Base-by-base conservation (phyloP, 345 rosid species). In the Populus pruinosa region DNA sequence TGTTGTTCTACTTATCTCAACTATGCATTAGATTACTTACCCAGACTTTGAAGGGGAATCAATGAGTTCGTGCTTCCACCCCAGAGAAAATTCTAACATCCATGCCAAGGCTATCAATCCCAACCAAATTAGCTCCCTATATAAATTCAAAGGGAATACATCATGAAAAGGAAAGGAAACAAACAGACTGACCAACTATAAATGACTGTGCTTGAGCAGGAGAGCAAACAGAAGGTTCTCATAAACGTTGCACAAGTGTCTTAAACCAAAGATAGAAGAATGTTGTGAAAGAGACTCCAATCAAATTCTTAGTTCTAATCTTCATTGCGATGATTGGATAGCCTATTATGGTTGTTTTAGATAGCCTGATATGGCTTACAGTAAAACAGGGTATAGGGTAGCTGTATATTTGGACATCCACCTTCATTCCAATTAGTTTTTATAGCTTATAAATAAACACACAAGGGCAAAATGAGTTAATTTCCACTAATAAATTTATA, bases 101-200 rank as follows among this genome's bases (percentile, higher is more conserved):
- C 84, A 95, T 79, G 66, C 99, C 99, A 18, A 95, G 92, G 80
- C 97, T 93, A 86, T 95, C 98, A 64, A 95, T 89, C 74, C 92
- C 96, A 69, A 93, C 87, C 88, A 93, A 76, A 74, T 87, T 86
- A 20, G 93, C 98, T 78, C 85, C 86, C 99, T 95, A 55, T 65
- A 73, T 4, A 72, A n/a, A 69, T 72, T 69, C 33, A 78, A 21
- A 79, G 69, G 43, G 76, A 33, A 77, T 16, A 36, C 43, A 29
- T 64, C 63, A 59, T 27, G 17, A 59, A 78, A 47, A 66, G 71
- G 17, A 36, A 55, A 59, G 64, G 27, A 59, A 23, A 59, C 9
- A 59, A 25, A n/a, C 27, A n/a, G 61, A n/a, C 14, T 9, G 63
- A 0, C 29, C 63, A 56, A n/a, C 63, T 56, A 56, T 12, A 13